Base-by-base conservation (phyloP, 2,329 filamentous ascomycete genomes). In the Cladosporium sp. region DNA sequence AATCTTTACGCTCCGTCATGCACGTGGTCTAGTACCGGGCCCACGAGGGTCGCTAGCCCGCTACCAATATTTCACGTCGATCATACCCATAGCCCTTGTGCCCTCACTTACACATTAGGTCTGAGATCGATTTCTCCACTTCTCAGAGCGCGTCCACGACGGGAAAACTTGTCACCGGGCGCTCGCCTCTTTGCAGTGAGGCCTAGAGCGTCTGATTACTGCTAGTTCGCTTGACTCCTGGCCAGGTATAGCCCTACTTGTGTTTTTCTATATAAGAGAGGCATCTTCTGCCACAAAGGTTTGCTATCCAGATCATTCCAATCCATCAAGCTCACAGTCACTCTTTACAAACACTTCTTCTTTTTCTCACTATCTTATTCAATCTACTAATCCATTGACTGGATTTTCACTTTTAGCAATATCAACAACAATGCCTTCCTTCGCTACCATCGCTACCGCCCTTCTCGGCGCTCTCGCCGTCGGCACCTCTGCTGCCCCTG, bases 401-500 rank as follows among this genome's bases (percentile, higher is more conserved):
- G 59, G 59, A 62, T 52, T 47, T 51, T 52, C 30, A 36, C 38
- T 28, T 5, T 30, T 24, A 59, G 47, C 24, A 38, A 62, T n/a
- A 62, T 36, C 18, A 57, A 18, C 51, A 62, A 52, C 44, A 54
- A 65, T 65, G 64, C 64, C 64, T 60, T 65, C 64, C 57, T 60
- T 65, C 44, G 60, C 10, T 32, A 44, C 59, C 44, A 38, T 65
- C 34, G 58, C 64, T 30, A 59, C 64, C 21, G 64, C 55, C 57
- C 47, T 65, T 28, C 55, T 65, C 64, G 64, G 64, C 47, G 64
- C 64, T n/a, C 57, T 65, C 57, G 64, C 64, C 44, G 34, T 65
- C 26, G 47, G 55, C 24, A 54, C 64, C 34, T 65, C 64, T 55
- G 64, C 64, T 38, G 41, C 58, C 11, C 64, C 64, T 8, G 57